These are phyloP conservation scores for Ampelomyces quisqualis DNA, from an alignment of 2,329 filamentous ascomycete genomes.

Conservation along the genomic window DNA sequence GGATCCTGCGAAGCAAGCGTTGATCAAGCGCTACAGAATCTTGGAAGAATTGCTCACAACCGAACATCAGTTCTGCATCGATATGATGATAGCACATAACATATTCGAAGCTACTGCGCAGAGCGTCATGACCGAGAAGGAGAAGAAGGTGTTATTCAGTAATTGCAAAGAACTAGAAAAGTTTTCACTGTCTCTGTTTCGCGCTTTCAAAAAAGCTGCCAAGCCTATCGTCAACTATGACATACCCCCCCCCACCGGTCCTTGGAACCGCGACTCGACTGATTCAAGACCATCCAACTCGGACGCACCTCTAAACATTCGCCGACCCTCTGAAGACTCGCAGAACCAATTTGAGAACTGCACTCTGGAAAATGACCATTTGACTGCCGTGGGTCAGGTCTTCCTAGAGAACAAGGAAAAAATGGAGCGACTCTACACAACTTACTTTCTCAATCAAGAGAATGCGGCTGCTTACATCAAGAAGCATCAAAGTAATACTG, in stretches of 20 bases:
- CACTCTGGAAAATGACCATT: slow-evolving; percentile 54
- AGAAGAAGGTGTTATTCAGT: slow-evolving; percentile 86
- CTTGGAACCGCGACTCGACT: slow-evolving; percentile 27
- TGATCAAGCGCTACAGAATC: slow-evolving; percentile 77
- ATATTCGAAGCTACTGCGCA: slow-evolving; percentile 95
- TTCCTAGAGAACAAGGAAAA: slow-evolving; percentile 58
- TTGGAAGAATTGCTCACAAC: slow-evolving; percentile 93
- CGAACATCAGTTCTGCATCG: slow-evolving; percentile 83
- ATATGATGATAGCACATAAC: slow-evolving; percentile 96
- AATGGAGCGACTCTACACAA: slow-evolving; percentile 66
- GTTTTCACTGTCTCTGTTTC: slow-evolving; percentile 78
- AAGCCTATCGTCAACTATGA: slow-evolving; percentile 67
- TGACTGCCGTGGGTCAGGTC: slow-evolving; percentile 60
- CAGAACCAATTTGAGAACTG: slow-evolving; percentile 35
- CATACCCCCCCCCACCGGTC: slow-evolving; percentile 40
- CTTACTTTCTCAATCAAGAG: slow-evolving; percentile 66
- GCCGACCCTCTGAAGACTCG: slow-evolving; percentile 22
- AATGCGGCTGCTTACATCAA: slow-evolving; percentile 63
- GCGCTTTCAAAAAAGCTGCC: slow-evolving; percentile 76
- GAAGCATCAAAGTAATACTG: slow-evolving; percentile 55
- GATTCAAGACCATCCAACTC: slow-evolving; percentile 19
- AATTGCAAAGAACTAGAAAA: slow-evolving; percentile 89
- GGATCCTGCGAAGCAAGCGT: slow-evolving; percentile 32
- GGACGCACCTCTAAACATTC: slow-evolving; percentile 19
- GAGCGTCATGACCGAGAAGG: slow-evolving; percentile 75